phyloP scores from a whole-genome alignment of 352 stramenopile species.

The Phytophthora crassamura region DNA sequence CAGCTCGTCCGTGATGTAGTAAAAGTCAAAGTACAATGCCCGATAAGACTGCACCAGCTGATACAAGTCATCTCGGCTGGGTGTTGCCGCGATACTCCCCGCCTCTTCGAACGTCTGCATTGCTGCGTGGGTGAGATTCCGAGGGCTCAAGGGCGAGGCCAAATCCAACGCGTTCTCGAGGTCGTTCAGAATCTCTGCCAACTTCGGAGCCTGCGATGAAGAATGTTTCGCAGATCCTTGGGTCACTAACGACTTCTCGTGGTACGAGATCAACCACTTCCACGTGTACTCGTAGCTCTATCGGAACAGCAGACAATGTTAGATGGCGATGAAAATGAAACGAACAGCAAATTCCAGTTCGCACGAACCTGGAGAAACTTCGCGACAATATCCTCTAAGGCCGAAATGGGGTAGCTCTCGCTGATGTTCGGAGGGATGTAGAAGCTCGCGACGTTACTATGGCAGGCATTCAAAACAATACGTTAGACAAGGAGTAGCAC shows the following conservation, averaged over 20 bases:
- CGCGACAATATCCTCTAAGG: slow-evolving; percentile 87
- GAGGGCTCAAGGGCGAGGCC: slow-evolving; percentile 73
- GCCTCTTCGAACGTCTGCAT: slow-evolving; percentile 51
- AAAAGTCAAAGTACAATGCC: slow-evolving; percentile 90
- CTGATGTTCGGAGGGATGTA: slow-evolving; percentile 86
- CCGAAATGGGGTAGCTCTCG: slow-evolving; percentile 86
- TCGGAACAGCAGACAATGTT: not conserved
- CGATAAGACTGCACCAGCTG: slow-evolving; percentile 82
- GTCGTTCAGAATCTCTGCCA: slow-evolving; percentile 64
- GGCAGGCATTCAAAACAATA: slow-evolving; percentile 9
- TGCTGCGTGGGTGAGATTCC: slow-evolving; percentile 42
- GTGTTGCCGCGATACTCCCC: slow-evolving; percentile 18
- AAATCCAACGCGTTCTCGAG: slow-evolving; percentile 71
- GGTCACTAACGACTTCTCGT: slow-evolving; percentile 42
- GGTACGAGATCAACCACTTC: slow-evolving; percentile 76
- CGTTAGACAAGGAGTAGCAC: slow-evolving; percentile 8
- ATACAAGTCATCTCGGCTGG: slow-evolving; percentile 54
- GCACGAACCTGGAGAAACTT: slow-evolving; percentile 84
- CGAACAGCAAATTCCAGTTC: not conserved
- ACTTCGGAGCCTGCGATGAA: slow-evolving; percentile 30
- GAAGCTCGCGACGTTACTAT: slow-evolving; percentile 80
- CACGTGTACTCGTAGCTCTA: slow-evolving; percentile 85
- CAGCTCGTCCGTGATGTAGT: slow-evolving; percentile 92
- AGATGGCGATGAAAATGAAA: slow-evolving; percentile 8
- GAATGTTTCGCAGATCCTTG: slow-evolving; percentile 37